These are phyloP conservation scores for Aplosporella prunicola DNA, from an alignment of 2,329 filamentous ascomycete species.

Conservation along the genomic window DNA sequence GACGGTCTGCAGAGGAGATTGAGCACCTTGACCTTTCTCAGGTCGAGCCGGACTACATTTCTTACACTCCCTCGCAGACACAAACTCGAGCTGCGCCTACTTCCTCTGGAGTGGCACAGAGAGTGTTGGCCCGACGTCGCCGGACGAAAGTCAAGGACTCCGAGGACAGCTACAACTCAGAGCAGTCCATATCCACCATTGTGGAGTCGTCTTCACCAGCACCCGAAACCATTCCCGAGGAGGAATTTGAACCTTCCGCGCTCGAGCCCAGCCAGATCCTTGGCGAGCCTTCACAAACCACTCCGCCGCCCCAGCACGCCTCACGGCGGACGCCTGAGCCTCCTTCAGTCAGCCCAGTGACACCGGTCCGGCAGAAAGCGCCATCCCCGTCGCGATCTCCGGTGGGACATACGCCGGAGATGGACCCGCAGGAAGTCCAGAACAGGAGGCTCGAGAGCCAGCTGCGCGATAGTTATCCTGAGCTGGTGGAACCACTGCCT, in stretches of 20 bases:
- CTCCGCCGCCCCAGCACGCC: constrained; percentile 4
- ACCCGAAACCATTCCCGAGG: not conserved
- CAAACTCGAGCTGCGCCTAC: not conserved
- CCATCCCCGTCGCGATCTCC: not conserved
- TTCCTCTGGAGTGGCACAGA: constrained; percentile 4
- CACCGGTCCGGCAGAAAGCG: not conserved
- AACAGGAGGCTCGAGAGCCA: constrained; percentile 14
- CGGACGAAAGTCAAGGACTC: constrained; percentile 6
- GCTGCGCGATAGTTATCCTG: constrained; percentile 4
- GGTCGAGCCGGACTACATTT: not conserved
- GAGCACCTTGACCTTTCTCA: not conserved
- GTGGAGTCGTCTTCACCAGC: constrained; percentile 2
- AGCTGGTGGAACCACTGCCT: not conserved
- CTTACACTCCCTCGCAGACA: not conserved
- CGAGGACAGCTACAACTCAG: constrained; percentile 4
- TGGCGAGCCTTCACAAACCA: not conserved
- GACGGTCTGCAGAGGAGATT: not conserved
- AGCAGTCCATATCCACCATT: constrained; percentile 2
- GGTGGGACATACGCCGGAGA: not conserved
- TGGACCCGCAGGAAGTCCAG: constrained; percentile 7
- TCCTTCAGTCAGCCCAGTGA: constrained; percentile 2
- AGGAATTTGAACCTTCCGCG: not conserved
- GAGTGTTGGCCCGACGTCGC: not conserved
- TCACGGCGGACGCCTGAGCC: no score
- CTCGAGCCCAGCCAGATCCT: not conserved